Evolutionary conservation across 1,284 basidiomycete species (phyloP), one percentile per base, ranked within the genome.

Genomic region (Malassezia yamatoensis): DNA sequence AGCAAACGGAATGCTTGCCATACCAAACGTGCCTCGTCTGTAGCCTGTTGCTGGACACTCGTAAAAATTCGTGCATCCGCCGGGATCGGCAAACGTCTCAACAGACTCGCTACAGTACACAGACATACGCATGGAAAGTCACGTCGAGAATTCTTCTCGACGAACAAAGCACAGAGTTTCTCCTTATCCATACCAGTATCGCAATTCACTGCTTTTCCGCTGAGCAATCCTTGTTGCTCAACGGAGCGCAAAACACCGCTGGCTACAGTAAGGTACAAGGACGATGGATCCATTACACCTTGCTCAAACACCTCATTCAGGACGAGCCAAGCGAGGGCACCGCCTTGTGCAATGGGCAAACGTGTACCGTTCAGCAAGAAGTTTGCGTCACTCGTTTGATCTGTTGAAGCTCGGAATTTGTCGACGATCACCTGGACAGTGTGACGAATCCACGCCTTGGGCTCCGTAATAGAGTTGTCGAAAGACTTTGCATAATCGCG

Each of bases 311-410:
- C 33, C 36, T 56, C 32, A 29, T 36, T 34, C 10, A 57, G 49
- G n/a, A 49, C 45, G 24, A 57, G 49, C 48, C 51, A 51, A 8
- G 54, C 54, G 0, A 57, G 39, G 16, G 40, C 54, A 37, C 54
- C 54, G 20, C 50, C 45, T 3, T 18, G 44, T 9, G 44, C 41
- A 10, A 46, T 40, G 11, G 54, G 44, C 37, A 33, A 16, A 5
- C 32, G 21, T 36, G 37, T 29, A 16, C 3, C 20, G 16, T 18
- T n/a, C 49, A 37, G 18, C 4, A 41, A 24, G 38, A 50, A 37
- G 7, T 10, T 18, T 13, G 12, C 21, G n/a, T 8, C 5, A 7
- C 2, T 39, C 7, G 6, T 29, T n/a, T n/a, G 15, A 24, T 15
- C 29, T 10, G 20, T 29, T 29, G n/a, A 29, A 11, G 21, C 47